phyloP scores from a whole-genome alignment of 1,139 yeast genomes.

The Taphrina deformans region DNA sequence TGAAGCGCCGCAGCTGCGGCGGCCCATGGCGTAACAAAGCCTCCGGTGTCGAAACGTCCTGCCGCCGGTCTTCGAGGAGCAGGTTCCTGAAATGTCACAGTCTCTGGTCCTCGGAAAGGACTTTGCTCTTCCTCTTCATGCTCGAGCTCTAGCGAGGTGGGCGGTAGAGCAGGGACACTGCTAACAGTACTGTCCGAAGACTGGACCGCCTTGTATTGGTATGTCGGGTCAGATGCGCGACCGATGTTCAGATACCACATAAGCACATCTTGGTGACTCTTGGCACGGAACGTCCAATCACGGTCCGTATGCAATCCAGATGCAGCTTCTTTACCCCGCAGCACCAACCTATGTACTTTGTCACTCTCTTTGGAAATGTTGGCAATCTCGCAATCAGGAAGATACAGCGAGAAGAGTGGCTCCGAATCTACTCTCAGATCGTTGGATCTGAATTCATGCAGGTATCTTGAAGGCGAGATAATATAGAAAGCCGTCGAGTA shows the following conservation, averaged over 20 bases:
- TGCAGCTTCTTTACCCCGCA: slow-evolving; percentile 67
- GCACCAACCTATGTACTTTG: slow-evolving; percentile 74
- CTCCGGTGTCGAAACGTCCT: slow-evolving; percentile 21
- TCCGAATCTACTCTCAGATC: slow-evolving; percentile 78
- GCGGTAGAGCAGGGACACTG: not conserved
- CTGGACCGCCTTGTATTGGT: slow-evolving; percentile 10
- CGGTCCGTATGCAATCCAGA: slow-evolving; percentile 62
- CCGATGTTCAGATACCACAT: slow-evolving; percentile 74
- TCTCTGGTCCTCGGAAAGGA: slow-evolving; percentile 28
- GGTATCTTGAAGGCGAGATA: slow-evolving; percentile 70
- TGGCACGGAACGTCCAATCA: slow-evolving; percentile 90
- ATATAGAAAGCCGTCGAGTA: slow-evolving; percentile 91
- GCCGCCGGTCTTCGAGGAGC: slow-evolving; percentile 21
- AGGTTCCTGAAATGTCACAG: not conserved
- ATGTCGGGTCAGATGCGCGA: slow-evolving; percentile 43
- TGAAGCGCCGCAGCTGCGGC: slow-evolving; percentile 22
- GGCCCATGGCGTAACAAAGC: slow-evolving; percentile 13
- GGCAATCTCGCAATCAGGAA: slow-evolving; percentile 77
- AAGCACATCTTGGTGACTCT: slow-evolving; percentile 72
- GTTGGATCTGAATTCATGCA: slow-evolving; percentile 84
- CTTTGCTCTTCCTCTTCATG: slow-evolving; percentile 21
- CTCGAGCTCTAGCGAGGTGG: not conserved
- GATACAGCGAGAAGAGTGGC: slow-evolving; percentile 84
- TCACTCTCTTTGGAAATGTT: slow-evolving; percentile 71
- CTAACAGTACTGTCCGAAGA: not conserved